Evolutionary conservation across 495 filamentous ascomycete species (phyloP), one percentile per base, ranked within the genome.

Genomic region (Patellaria atrata): DNA sequence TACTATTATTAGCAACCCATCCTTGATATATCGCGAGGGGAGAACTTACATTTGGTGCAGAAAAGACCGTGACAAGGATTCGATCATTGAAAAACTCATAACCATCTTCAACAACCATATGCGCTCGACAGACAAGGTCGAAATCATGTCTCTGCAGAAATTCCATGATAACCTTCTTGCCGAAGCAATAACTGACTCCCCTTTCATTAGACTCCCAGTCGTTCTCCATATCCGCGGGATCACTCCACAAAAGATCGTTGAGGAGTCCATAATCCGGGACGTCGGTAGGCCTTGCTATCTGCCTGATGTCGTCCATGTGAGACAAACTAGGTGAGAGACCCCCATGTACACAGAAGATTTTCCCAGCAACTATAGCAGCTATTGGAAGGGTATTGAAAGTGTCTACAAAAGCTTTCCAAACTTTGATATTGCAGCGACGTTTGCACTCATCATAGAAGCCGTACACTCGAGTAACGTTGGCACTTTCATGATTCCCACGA

Each of bases 401-500:
- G 55, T 99, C 89, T 30, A 99, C 73, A 53, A 99, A 99, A 0
- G 82, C 87, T 66, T 96, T 99, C 89, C 89, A 99, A 33, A 94
- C 74, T 63, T 99, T 99, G 52, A 99, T 81, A 54, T 92, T 96
- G 62, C 84, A 93, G 38, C 89, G 70, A 46, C 89, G 71, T 59
- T 99, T 99, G 68, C 89, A 99, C 49, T 99, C 89, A 51, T 99
- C 89, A 62, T 99, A 99, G 57, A 99, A 99, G 6, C 89, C 89
- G 56, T 99, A 99, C 13, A 99, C 89, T 23, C 89, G 71, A 12
- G 89, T 99, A 23, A 99, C 91, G 48, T 96, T 99, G 51, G 91
- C 89, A 59, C 91, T 94, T 54, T 99, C 89, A 50, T 99, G 89
- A 51, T 99, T 99, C 23, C 89, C 89, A 26, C 89, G 79, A 15